These are phyloP conservation scores for Mucuna pruriens DNA, from an alignment of 306 rosid genomes.

Conservation along the genomic window DNA sequence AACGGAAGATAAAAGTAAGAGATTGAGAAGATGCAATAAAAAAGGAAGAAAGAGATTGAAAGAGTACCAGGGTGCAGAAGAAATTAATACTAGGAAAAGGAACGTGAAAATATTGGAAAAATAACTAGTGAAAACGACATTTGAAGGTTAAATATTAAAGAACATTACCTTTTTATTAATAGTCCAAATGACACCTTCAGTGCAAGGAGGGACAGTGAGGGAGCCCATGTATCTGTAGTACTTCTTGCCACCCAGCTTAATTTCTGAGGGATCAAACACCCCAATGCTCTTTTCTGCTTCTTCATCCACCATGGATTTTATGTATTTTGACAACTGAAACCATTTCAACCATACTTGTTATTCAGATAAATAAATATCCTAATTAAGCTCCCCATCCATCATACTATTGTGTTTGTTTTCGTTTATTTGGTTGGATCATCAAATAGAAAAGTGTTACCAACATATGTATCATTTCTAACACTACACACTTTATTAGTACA, in stretches of 20 bases:
- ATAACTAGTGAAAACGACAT: background rate
- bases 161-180: constrained; percentile 57
- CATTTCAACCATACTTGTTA: background rate
- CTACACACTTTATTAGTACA: too few species aligned
- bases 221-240: constrained; percentile 76
- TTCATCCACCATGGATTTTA: constrained; percentile 40
- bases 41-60: background rate
- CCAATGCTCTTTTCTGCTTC: constrained; percentile 47
- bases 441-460: too few species aligned
- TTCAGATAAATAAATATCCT: background rate
- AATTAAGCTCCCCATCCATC: background rate
- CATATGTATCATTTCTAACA: too few species aligned
- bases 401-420: background rate
- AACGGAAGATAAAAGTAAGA: background rate
- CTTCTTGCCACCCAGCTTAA: constrained; percentile 50
- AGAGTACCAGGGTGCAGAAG: background rate
- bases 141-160: background rate
- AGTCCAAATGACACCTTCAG: constrained; percentile 78
- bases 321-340: constrained; percentile 52
- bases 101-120: background rate
- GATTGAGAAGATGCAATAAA: background rate
- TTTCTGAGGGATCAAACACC: constrained; percentile 53
- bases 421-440: background rate
- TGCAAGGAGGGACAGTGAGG: constrained; percentile 81
- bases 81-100: background rate